Base-by-base conservation (phyloP, 2,329 filamentous ascomycete genomes). In the Neophaeococcomyces mojaviensis region DNA sequence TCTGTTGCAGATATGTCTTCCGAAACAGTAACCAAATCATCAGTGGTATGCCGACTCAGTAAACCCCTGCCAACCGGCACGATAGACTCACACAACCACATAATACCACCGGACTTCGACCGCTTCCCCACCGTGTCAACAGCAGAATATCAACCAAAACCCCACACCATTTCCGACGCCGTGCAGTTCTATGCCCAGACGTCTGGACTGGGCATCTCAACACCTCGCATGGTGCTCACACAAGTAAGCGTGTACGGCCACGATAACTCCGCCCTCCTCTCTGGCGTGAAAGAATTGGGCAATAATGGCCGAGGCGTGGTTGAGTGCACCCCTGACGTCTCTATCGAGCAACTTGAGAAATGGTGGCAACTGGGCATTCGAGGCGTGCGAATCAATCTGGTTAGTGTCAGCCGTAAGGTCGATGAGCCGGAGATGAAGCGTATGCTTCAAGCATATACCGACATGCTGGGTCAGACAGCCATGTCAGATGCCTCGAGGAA, bases 71-170 rank as follows among this genome's bases (percentile, higher is more conserved):
- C 73, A 3, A 47, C 51, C 12, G 64, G 65, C 12, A 67, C 77
- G 46, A 81, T 78, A 77, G 77, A 81, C 57, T 74, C 71, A 41
- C 78, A 82, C 58, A 81, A 82, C 75, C 79, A 82, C 58, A 70
- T 82, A 28, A 67, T 80, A 39, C 74, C 79, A 43, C 76, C 74
- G 0, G 56, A 63, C 16, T 43, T 38, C 19, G 31, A 31, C 5
- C 58, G 59, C 6, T 81, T 75, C 56, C 70, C 74, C 1, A 58
- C 79, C 7, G 62, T 67, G 20, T 49, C 66, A 6, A 56, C 63
- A 24, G 77, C 78, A 28, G 62, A 66, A 50, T 82, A 82, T 61
- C 61, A 60, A 15, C 77, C 78, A 2, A 58, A 59, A 2, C 54
- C 68, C 10, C 71, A 78, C 54, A 73, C 68, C 2, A 61, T 81